Conservation (phyloP, 2,329 filamentous ascomycete species). For the Emmonsia crescens region DNA sequence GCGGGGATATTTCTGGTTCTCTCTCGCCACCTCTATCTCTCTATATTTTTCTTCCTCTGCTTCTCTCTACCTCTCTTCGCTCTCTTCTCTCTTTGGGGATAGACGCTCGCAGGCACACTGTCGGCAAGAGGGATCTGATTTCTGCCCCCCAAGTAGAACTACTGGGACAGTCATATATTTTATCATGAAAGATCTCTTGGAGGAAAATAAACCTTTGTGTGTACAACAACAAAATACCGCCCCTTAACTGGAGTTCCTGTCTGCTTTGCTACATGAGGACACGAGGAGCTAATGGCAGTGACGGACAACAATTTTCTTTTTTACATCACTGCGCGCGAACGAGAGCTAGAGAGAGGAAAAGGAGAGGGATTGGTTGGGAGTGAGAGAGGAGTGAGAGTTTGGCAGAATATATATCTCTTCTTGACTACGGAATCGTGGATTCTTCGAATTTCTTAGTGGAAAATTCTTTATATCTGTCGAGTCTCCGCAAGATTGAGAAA, state of each 20-base stretch:
- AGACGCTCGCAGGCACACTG: not conserved
- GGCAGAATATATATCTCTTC: not conserved
- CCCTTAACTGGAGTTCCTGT: conserved; percentile 31
- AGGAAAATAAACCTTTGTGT: not conserved
- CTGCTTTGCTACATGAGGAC: conserved; percentile 33
- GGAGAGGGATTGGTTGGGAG: not conserved
- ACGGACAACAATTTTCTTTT: conserved; percentile 20
- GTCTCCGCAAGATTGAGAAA: not conserved
- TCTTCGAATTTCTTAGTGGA: not conserved
- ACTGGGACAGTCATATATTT: not conserved
- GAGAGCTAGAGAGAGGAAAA: not conserved
- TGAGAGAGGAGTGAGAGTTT: not conserved
- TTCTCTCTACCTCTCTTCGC: not conserved
- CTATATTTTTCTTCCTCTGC: not conserved
- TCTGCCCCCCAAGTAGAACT: not conserved
- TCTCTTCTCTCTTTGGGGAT: not conserved
- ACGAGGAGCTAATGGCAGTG: conserved; percentile 35
- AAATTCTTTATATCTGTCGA: not conserved
- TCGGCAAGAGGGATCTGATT: not conserved
- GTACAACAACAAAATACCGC: conserved; percentile 10
- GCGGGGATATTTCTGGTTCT: not conserved
- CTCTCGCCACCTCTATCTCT: not conserved
- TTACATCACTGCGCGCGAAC: not conserved
- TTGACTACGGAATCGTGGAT: not conserved
- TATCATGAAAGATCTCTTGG: conserved; percentile 1